Conservation (phyloP, 768 basidiomycete genomes). For the Tubosaeta brunneosetosa region DNA sequence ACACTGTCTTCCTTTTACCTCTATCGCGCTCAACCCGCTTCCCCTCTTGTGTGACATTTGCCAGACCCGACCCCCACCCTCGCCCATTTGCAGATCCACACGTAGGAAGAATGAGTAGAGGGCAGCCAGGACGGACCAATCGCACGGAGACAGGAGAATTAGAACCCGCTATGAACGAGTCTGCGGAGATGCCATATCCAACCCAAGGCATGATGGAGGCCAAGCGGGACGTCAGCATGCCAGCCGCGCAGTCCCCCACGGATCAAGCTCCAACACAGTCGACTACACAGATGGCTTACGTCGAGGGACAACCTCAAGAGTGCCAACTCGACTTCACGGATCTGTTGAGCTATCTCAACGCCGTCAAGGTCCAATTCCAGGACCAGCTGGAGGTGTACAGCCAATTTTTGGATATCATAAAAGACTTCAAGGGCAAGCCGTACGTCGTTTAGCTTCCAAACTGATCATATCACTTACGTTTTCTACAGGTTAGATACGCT, state of each 20-base stretch:
- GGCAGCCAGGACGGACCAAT: not conserved
- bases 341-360: constrained; percentile 59
- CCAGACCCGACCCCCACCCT: constrained; percentile 38
- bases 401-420: constrained; percentile 64
- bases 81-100: constrained; percentile 45
- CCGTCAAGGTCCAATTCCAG: constrained; percentile 57
- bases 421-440: constrained; percentile 68
- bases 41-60: constrained; percentile 77
- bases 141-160: not conserved
- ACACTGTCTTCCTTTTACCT: constrained; percentile 90
- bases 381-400: constrained; percentile 62
- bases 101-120: constrained; percentile 4
- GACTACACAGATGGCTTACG: constrained; percentile 14
- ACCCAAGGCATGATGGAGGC: constrained; percentile 11
- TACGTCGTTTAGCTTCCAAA: constrained; percentile 26
- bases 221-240: constrained; percentile 26
- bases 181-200: constrained; percentile 4
- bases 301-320: constrained; percentile 28
- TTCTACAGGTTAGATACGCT: constrained; percentile 86
- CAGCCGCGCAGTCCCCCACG: constrained; percentile 8
- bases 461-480: not conserved
- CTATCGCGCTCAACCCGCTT: constrained; percentile 83
- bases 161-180: constrained; percentile 7
- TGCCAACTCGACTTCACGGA: constrained; percentile 58
- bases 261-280: constrained; percentile 10